A percentile compares a stretch with the other conserved stretches of the same genome.
These are phyloP conservation scores for Pezicula rhizophila DNA, from an alignment of 2,329 filamentous ascomycete genomes.

Conservation along the genomic window DNA sequence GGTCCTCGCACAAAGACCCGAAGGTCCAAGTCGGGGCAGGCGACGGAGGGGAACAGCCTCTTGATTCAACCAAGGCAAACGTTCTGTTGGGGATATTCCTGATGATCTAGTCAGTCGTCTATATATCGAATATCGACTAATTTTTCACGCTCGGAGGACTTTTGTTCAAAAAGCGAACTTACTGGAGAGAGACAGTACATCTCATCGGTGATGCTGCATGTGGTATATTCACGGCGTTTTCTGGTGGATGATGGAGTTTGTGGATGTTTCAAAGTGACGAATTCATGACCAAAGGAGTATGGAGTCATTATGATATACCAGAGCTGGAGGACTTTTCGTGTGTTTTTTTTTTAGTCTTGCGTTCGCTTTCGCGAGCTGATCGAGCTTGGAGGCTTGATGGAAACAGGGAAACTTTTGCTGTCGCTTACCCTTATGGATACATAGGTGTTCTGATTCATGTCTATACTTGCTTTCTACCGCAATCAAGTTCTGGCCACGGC, in stretches of 20 bases:
- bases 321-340: conserved; percentile 6
- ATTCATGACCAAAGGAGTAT: conserved; percentile 10
- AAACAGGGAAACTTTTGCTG: background rate
- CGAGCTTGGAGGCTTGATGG: background rate
- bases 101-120: too few relatives aligned
- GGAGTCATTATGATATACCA: conserved; percentile 13
- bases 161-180: too few relatives aligned
- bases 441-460: conserved; percentile 1
- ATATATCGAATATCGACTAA: too few relatives aligned
- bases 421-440: background rate
- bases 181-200: background rate
- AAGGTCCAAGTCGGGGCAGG: conserved; percentile 70
- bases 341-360: background rate
- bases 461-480: background rate
- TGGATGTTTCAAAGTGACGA: conserved; percentile 1
- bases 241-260: background rate
- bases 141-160: too few relatives aligned
- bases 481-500: background rate
- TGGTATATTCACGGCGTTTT: background rate
- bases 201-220: background rate
- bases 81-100: too few relatives aligned
- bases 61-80: background rate
- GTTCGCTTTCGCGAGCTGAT: background rate
- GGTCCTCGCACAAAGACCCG: conserved; percentile 77
- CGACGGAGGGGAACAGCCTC: conserved; percentile 1